phyloP scores from a whole-genome alignment of 495 filamentous ascomycete species.

The Hypoxylon fuscum region DNA sequence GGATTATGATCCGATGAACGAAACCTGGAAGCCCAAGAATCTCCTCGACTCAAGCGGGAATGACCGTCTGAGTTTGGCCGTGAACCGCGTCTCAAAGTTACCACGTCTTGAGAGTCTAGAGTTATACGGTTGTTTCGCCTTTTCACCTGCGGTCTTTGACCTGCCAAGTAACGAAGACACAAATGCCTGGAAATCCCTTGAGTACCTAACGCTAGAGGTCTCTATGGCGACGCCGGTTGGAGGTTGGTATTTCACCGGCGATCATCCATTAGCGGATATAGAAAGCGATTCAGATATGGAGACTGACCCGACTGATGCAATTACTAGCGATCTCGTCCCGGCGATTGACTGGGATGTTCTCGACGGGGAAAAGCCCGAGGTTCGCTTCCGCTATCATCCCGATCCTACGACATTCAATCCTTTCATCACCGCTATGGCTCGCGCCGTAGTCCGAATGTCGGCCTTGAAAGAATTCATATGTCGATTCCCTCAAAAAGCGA shows the following conservation, averaged over 20 bases:
- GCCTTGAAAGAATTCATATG: neutral
- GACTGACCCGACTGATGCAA: neutral
- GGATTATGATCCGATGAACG: neutral
- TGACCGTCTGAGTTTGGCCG: conserved; percentile 9
- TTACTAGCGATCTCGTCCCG: neutral
- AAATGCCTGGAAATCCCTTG: conserved; percentile 1
- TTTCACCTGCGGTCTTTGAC: conserved; percentile 14
- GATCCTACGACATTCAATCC: conserved; percentile 9
- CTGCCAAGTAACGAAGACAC: neutral
- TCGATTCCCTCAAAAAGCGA: neutral
- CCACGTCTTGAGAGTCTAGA: neutral
- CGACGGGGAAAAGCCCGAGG: neutral
- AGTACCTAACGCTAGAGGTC: neutral
- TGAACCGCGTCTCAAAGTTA: conserved; percentile 14
- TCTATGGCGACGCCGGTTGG: conserved; percentile 8
- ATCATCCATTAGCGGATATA: neutral
- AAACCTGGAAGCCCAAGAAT: conserved; percentile 14
- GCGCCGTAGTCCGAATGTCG: conserved; percentile 9
- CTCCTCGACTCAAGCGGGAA: neutral
- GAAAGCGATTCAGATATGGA: neutral
- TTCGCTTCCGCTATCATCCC: conserved; percentile 1
- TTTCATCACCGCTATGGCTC: conserved; percentile 11
- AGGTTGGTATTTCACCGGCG: conserved; percentile 9
- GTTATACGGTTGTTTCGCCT: neutral
- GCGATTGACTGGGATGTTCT: no score